Conservation (phyloP, 768 basidiomycete species). For the Russula foetens region DNA sequence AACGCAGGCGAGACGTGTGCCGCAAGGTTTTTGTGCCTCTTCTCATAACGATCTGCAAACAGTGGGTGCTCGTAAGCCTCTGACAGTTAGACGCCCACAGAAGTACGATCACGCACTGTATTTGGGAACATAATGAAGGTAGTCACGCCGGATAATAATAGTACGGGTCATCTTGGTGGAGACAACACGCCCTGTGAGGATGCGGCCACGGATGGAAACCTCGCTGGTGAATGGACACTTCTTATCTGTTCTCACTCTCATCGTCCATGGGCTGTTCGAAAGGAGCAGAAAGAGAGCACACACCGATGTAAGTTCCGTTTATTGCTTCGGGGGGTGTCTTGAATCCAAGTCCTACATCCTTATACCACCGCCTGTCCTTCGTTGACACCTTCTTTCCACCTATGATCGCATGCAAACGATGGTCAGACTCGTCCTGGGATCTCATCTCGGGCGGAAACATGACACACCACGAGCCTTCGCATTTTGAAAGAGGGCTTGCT, state of each 20-base stretch:
- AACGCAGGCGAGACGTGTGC: slow-evolving; percentile 97
- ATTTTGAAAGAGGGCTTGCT: slow-evolving; percentile 98
- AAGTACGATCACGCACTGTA: slow-evolving; percentile 60
- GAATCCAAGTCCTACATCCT: slow-evolving; percentile 95
- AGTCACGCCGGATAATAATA: slow-evolving; percentile 90
- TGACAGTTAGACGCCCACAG: background rate
- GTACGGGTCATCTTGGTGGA: slow-evolving; percentile 99
- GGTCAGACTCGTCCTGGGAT: background rate
- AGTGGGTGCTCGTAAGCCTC: background rate
- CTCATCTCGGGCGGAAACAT: background rate
- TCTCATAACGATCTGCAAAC: slow-evolving; percentile 88
- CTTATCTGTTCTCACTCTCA: slow-evolving; percentile 59
- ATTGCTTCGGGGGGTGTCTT: slow-evolving; percentile 96
- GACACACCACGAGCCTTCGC: slow-evolving; percentile 85
- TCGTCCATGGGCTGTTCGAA: background rate
- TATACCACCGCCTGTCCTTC: slow-evolving; percentile 98
- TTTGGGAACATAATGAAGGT: slow-evolving; percentile 96
- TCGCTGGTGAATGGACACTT: slow-evolving; percentile 99
- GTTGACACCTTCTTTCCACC: slow-evolving; percentile 88
- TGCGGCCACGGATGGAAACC: slow-evolving; percentile 97
- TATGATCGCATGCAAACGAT: slow-evolving; percentile 23
- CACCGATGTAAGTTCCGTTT: slow-evolving; percentile 93
- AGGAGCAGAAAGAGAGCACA: slow-evolving; percentile 26
- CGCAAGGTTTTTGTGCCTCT: slow-evolving; percentile 97
- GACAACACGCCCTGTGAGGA: slow-evolving; percentile 94